Conservation (phyloP, 106 monocot genomes). For the Triglochin maritima region DNA sequence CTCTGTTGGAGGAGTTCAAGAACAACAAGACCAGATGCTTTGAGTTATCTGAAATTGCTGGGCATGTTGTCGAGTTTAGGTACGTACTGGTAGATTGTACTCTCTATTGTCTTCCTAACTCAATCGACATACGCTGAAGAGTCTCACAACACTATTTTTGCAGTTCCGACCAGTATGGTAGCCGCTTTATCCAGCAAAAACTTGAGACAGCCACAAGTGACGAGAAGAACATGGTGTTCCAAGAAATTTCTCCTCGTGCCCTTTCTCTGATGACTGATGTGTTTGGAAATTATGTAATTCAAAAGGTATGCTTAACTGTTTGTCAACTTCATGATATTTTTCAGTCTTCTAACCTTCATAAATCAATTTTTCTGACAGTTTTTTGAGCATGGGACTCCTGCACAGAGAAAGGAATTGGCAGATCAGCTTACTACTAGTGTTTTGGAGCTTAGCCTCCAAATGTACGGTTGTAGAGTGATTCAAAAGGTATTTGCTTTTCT, state of each 20-base stretch:
- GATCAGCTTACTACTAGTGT: conserved; percentile 52
- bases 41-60: conserved; percentile 76
- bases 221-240: conserved; percentile 72
- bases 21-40: conserved; percentile 68
- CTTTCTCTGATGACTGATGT: conserved; percentile 83
- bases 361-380: conserved; percentile 25
- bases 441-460: conserved; percentile 66
- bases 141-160: conserved; percentile 9
- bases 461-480: conserved; percentile 86
- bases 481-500: conserved; percentile 47
- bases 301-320: conserved; percentile 39
- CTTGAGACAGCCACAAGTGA: conserved; percentile 65
- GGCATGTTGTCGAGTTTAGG: conserved; percentile 96
- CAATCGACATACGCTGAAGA: conserved; percentile 7
- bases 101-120: background rate
- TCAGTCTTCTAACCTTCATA: background rate
- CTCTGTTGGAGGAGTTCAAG: conserved; percentile 83
- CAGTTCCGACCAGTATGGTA: conserved; percentile 86
- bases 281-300: conserved; percentile 88
- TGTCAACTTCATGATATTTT: background rate
- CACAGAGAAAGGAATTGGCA: conserved; percentile 52
- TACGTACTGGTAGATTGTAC: conserved; percentile 6
- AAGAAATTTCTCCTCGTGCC: conserved; percentile 69
- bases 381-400: conserved; percentile 62
- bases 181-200: conserved; percentile 83